Conservation (phyloP, 2,329 filamentous ascomycete species). For the Fusarium heterosporum region DNA sequence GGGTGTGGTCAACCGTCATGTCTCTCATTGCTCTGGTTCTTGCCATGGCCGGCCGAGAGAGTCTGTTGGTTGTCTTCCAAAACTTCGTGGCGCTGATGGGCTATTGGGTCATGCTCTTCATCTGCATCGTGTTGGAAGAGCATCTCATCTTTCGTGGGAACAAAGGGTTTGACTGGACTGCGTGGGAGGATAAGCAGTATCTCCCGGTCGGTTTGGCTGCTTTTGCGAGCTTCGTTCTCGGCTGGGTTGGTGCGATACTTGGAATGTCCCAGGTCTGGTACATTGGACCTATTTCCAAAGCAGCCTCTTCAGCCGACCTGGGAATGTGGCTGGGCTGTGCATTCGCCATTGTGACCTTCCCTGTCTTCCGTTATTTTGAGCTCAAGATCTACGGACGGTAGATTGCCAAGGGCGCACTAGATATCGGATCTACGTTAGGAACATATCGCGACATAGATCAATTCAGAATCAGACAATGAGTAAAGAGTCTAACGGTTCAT, state of each 20-base stretch:
- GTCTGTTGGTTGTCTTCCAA: constrained; percentile 65
- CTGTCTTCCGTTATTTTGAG: constrained; percentile 47
- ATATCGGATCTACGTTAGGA: neutral
- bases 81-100: constrained; percentile 67
- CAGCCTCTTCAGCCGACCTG: constrained; percentile 62
- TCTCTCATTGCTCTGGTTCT: constrained; percentile 67
- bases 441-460: neutral
- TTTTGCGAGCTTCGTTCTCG: constrained; percentile 57
- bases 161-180: constrained; percentile 56
- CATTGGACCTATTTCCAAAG: constrained; percentile 65
- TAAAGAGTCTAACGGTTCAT: neutral
- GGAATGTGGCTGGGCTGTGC: constrained; percentile 72
- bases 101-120: constrained; percentile 66
- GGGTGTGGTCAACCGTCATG: constrained; percentile 65
- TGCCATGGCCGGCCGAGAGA: constrained; percentile 63
- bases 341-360: constrained; percentile 65
- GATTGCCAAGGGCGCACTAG: neutral
- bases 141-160: constrained; percentile 58
- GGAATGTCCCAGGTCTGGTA: constrained; percentile 71
- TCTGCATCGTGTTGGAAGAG: constrained; percentile 61
- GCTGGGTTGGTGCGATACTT: constrained; percentile 64
- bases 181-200: constrained; percentile 60
- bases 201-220: constrained; percentile 60
- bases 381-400: constrained; percentile 45
- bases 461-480: neutral